Percentiles rank a stretch among this genome's conserved stretches.
Conservation (phyloP, 2,329 filamentous ascomycete genomes). For the Phaeoacremonium minimum region DNA sequence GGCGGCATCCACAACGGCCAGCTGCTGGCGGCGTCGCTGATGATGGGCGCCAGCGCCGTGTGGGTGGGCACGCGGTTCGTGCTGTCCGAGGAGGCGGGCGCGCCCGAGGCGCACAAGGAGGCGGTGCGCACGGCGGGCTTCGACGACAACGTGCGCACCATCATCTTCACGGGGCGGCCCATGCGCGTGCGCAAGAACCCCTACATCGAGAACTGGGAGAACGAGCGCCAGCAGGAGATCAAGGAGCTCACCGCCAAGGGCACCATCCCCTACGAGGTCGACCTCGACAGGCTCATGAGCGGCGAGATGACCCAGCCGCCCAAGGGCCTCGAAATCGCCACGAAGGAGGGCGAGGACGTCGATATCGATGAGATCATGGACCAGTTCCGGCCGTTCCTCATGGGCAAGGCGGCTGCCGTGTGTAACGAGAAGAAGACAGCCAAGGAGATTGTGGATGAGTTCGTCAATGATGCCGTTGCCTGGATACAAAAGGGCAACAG, state of each 20-base stretch:
- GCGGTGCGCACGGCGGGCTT: conserved; percentile 87
- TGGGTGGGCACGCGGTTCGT: conserved; percentile 98
- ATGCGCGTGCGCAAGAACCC: conserved; percentile 89
- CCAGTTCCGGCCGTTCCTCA: conserved; percentile 84
- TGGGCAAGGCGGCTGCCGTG: conserved; percentile 95
- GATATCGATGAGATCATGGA: conserved; percentile 85
- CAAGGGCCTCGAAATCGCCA: conserved; percentile 58
- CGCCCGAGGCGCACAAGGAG: conserved; percentile 90
- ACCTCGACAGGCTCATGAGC: conserved; percentile 74
- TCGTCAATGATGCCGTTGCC: conserved; percentile 75
- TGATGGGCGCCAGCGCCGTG: conserved; percentile 87
- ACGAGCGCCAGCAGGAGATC: conserved; percentile 84
- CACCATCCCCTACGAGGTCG: conserved; percentile 87
- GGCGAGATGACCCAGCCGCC: conserved; percentile 64
- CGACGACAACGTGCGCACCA: conserved; percentile 93
- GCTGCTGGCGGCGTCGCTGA: conserved; percentile 82
- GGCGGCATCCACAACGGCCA: conserved; percentile 93
- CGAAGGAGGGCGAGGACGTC: conserved; percentile 57
- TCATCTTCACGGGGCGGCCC: conserved; percentile 97
- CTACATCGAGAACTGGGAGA: conserved; percentile 96
- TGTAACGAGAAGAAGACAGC: conserved; percentile 90
- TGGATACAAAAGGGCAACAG: conserved; percentile 66
- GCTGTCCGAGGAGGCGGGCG: conserved; percentile 88
- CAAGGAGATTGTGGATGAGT: conserved; percentile 90
- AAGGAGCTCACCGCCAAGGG: conserved; percentile 88